A percentile compares a stretch with the other conserved stretches of the same genome.
Conservation (phyloP, 2,329 filamentous ascomycete genomes). For the Arthrobotrys pseudoclavata region DNA sequence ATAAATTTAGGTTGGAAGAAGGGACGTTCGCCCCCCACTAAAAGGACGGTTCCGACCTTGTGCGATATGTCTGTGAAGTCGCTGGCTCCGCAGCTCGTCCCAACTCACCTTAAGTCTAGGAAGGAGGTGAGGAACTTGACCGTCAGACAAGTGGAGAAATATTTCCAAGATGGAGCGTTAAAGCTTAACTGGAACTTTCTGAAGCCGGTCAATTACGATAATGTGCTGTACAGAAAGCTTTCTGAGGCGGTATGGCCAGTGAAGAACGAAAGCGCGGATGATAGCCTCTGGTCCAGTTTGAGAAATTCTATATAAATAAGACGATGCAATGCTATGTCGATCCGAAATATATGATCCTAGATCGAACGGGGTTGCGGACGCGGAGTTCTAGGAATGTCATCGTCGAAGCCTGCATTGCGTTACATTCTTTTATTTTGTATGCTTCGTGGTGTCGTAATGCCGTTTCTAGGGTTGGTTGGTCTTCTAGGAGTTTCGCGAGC, state of each 20-base stretch:
- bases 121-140: conserved; percentile 5
- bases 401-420: background rate
- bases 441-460: background rate
- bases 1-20: background rate
- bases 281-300: conserved; percentile 5
- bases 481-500: background rate
- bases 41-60: background rate
- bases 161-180: conserved; percentile 25
- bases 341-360: background rate
- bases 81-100: conserved; percentile 31
- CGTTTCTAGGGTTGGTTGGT: too few relatives aligned
- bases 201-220: conserved; percentile 39
- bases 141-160: conserved; percentile 3
- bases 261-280: background rate
- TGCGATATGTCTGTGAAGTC: conserved; percentile 2
- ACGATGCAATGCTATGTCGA: too few relatives aligned
- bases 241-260: conserved; percentile 30
- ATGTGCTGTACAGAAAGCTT: conserved; percentile 1
- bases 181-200: conserved; percentile 45
- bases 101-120: conserved; percentile 10
- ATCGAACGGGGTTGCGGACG: background rate
- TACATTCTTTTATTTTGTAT: background rate
- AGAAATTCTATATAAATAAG: background rate
- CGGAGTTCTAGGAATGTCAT: too few relatives aligned
- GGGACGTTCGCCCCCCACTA: too few relatives aligned